Evolutionary conservation across 2,329 filamentous ascomycete species (phyloP), one percentile per base, ranked within the genome.

Genomic region (Sporothrix curviconia): DNA sequence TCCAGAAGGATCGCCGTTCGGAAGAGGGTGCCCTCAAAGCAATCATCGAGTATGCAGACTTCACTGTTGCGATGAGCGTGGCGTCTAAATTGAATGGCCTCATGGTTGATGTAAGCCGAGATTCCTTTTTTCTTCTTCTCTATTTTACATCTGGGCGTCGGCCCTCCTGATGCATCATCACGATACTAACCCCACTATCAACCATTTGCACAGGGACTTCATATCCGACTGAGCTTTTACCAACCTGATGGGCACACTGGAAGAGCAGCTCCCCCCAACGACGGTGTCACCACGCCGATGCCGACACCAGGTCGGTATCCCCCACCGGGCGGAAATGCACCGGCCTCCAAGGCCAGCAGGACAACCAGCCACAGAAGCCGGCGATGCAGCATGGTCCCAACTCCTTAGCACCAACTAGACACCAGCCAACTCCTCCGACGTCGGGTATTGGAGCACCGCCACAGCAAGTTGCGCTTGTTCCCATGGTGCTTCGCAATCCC

Each of bases 41-140:
- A 7, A 67, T 81, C 47, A 75, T 76, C 2, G 81, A 84, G 63
- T 84, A 78, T 58, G 76, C 74, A 54, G 79, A 83, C 59, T 69
- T 73, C 22, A 71, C 74, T 2, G 67, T 74, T 53, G 77, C 78
- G 9, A 46, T 72, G 15, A 64, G 64, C 4, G 75, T 76, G 5
- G 68, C 76, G 3, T 65, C 70, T 7, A 70, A 69, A 57, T 72
- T 74, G 44, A 73, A 76, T 46, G 71, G 73, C 11, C 54, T 67
- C 15, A 67, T 70, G 3, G 57, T 72, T 39, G 66, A 72, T 50
- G 73, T 75, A 63, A 67, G 72, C 39, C n/a, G 7, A 24, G 17
- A 17, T 32, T 30, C 15, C 8, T 15, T 47, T 12, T 7, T n/a
- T 12, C 28, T 24, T 15, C 11, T 19, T 32, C 3, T 32, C 28